Percentiles rank a stretch among this genome's conserved stretches.
Conservation (phyloP, 2,329 filamentous ascomycete species). For the Fragosphaeria purpurea region DNA sequence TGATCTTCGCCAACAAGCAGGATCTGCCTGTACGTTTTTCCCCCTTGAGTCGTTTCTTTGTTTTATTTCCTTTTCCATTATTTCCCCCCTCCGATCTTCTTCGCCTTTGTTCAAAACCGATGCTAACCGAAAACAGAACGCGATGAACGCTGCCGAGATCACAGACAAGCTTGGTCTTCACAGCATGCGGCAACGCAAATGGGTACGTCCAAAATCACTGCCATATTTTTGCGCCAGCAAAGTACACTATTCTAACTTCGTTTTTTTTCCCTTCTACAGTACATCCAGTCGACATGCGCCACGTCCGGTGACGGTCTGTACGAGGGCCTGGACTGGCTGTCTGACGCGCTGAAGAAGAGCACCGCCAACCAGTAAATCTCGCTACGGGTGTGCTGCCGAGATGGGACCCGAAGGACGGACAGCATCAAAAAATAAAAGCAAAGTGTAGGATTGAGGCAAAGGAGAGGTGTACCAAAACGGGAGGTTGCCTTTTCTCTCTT, state of each 20-base stretch:
- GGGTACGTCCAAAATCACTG: slow-evolving; percentile 58
- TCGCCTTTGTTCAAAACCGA: not conserved
- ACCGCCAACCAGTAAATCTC: slow-evolving; percentile 7
- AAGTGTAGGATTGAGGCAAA: too few relatives aligned
- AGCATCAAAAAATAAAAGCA: too few relatives aligned
- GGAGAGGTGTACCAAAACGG: too few relatives aligned
- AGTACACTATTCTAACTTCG: too few relatives aligned
- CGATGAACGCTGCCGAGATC: slow-evolving; percentile 99
- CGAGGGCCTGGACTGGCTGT: slow-evolving; percentile 94
- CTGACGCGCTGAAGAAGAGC: slow-evolving; percentile 68
- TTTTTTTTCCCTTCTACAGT: slow-evolving; percentile 39
- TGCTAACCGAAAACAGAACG: slow-evolving; percentile 54
- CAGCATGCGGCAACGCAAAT: slow-evolving; percentile 95
- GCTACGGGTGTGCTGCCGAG: not conserved
- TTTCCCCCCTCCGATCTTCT: not conserved
- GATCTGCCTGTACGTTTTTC: slow-evolving; percentile 75
- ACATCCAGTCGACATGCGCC: slow-evolving; percentile 99
- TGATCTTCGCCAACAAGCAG: slow-evolving; percentile 99
- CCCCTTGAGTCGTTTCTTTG: not conserved
- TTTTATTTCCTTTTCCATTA: not conserved
- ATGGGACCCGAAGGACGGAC: not conserved
- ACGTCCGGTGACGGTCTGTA: slow-evolving; percentile 99
- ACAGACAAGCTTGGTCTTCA: slow-evolving; percentile 99
- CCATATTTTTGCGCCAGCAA: too few relatives aligned
- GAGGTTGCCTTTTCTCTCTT: too few relatives aligned